These are phyloP conservation scores for Fusarium sp. DNA, from an alignment of 2,329 filamentous ascomycete genomes.

Conservation along the genomic window DNA sequence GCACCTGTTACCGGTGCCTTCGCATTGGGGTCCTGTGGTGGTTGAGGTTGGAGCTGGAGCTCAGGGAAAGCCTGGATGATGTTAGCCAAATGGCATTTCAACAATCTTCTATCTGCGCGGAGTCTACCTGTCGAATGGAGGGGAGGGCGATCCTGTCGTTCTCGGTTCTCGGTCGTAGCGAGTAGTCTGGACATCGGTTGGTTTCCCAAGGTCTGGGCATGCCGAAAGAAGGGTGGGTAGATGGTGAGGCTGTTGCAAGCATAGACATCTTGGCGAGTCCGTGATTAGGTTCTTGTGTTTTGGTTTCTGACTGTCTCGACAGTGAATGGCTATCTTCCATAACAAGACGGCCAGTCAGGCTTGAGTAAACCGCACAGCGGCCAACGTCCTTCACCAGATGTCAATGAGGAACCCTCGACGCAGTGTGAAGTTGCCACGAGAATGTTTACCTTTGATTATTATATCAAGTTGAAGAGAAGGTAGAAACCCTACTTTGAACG, in stretches of 20 bases:
- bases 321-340: conserved; percentile 61
- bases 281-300: conserved; percentile 43
- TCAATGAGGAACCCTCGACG: conserved; percentile 20
- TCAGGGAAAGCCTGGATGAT: conserved; percentile 64
- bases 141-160: conserved; percentile 63
- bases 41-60: conserved; percentile 55
- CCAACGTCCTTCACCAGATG: conserved; percentile 23
- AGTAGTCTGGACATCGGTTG: conserved; percentile 53
- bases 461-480: conserved; percentile 28
- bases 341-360: conserved; percentile 44
- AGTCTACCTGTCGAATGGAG: conserved; percentile 67
- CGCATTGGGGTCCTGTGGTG: conserved; percentile 50
- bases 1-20: conserved; percentile 54
- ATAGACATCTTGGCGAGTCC: conserved; percentile 64
- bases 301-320: conserved; percentile 50
- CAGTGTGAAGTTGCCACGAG: not conserved
- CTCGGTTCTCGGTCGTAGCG: conserved; percentile 56
- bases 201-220: conserved; percentile 60
- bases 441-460: conserved; percentile 24
- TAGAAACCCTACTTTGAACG: conserved; percentile 7
- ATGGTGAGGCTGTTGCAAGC: conserved; percentile 63
- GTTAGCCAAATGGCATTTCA: conserved; percentile 38
- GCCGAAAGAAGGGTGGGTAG: conserved; percentile 59
- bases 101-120: not conserved
- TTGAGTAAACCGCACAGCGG: conserved; percentile 42